Evolutionary conservation across 2,329 filamentous ascomycete genomes (phyloP).

Genomic region (Diplodia sapinea): DNA sequence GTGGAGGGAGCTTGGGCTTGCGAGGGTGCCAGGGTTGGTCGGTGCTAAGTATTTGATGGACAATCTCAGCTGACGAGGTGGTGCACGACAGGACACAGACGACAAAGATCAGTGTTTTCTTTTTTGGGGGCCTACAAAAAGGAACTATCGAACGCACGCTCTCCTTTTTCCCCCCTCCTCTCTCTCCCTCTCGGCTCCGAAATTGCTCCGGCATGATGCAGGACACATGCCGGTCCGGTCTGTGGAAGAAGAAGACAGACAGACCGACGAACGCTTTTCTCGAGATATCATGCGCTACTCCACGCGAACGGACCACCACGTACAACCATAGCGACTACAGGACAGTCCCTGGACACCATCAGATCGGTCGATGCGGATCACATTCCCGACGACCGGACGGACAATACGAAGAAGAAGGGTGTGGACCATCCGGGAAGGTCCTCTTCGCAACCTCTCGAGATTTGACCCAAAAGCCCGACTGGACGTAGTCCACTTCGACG

Average conservation of each 20-base stretch:
- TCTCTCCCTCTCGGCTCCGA: background rate
- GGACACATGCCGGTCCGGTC: constrained; percentile 6
- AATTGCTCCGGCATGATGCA: constrained; percentile 7
- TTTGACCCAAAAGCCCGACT: background rate
- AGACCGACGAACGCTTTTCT: background rate
- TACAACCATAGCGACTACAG: background rate
- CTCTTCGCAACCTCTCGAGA: background rate
- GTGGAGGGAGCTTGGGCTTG: constrained; percentile 2
- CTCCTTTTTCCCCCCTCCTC: background rate
- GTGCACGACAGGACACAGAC: background rate
- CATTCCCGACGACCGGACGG: background rate
- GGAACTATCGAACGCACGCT: background rate
- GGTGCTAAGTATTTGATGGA: background rate
- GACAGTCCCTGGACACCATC: background rate
- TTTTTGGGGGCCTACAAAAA: background rate
- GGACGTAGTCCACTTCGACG: background rate
- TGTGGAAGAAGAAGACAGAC: too few relatives aligned
- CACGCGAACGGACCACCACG: background rate
- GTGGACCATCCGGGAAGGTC: background rate
- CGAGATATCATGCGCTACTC: background rate
- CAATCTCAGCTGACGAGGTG: constrained; percentile 1
- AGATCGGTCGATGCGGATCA: background rate
- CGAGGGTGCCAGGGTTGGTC: background rate
- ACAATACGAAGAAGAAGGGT: background rate
- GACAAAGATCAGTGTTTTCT: background rate